These are phyloP conservation scores for Sergeia podlipaevii DNA, from an alignment of 208 protist species.

Conservation along the genomic window DNA sequence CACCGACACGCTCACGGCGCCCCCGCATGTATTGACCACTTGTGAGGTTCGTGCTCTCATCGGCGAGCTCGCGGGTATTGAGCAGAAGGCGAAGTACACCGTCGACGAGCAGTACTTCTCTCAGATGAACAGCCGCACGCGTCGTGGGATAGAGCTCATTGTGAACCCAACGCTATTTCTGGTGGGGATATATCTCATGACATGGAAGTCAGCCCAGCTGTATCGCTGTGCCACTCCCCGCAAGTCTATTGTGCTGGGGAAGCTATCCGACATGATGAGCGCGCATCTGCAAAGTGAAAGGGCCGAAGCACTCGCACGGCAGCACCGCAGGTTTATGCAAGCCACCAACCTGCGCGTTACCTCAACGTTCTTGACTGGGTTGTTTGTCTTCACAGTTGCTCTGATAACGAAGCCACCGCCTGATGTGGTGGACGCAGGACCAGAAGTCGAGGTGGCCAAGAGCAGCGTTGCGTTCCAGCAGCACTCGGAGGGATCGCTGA, in stretches of 20 bases:
- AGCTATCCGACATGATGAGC: constrained; percentile 26
- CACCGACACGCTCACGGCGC: constrained; percentile 30
- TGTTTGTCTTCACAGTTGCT: constrained; percentile 32
- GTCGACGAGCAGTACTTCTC: constrained; percentile 47
- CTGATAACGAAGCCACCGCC: constrained; percentile 34
- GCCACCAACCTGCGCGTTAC: constrained; percentile 66
- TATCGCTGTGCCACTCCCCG: constrained; percentile 58
- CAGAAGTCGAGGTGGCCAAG: constrained; percentile 50
- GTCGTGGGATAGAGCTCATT: constrained; percentile 52
- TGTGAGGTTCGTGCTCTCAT: constrained; percentile 44
- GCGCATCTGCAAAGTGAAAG: constrained; percentile 30
- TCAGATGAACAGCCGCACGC: constrained; percentile 42
- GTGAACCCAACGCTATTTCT: constrained; percentile 59
- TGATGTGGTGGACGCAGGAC: constrained; percentile 47
- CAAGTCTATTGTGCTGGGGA: constrained; percentile 53
- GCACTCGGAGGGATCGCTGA: constrained; percentile 47
- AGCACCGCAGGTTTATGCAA: constrained; percentile 58
- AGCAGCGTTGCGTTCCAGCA: constrained; percentile 55
- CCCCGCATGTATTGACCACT: constrained; percentile 29
- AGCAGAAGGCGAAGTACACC: constrained; percentile 59
- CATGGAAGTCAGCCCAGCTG: constrained; percentile 59
- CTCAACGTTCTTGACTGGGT: constrained; percentile 49
- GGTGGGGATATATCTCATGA: constrained; percentile 61
- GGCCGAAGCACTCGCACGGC: constrained; percentile 55
- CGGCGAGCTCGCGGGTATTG: constrained; percentile 43